phyloP scores from a whole-genome alignment of 2,329 filamentous ascomycete genomes.

The Phyllosticta ampelicida region DNA sequence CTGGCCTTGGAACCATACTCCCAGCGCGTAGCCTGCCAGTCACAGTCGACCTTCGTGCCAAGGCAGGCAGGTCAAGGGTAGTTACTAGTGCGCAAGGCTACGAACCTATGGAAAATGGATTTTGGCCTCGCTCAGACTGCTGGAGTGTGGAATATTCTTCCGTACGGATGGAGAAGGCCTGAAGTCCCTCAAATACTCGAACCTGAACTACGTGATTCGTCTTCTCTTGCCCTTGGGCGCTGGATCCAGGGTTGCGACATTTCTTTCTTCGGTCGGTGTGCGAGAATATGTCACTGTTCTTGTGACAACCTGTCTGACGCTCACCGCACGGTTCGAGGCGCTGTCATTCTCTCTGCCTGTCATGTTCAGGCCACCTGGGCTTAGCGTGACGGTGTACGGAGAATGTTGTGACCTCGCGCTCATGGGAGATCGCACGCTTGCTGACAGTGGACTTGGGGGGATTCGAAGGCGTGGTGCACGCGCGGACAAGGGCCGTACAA shows the following conservation, averaged over 20 bases:
- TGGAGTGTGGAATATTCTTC: neutral
- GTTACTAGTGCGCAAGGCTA: too few relatives aligned
- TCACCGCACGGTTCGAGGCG: slow-evolving; percentile 50
- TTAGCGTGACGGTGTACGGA: slow-evolving; percentile 63
- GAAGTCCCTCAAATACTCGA: neutral
- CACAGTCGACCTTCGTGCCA: neutral
- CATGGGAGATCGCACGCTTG: slow-evolving; percentile 47
- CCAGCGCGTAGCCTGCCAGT: neutral
- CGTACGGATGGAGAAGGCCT: neutral
- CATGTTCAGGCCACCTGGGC: slow-evolving; percentile 69
- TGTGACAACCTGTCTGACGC: slow-evolving; percentile 84
- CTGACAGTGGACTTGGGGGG: slow-evolving; percentile 64
- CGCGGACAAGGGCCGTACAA: slow-evolving; percentile 51
- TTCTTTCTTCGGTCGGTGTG: slow-evolving; percentile 30
- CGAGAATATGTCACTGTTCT: slow-evolving; percentile 81
- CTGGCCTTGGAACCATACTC: neutral
- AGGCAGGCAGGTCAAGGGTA: too few relatives aligned
- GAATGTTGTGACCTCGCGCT: slow-evolving; percentile 54
- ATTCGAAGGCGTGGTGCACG: slow-evolving; percentile 58
- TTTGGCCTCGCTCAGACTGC: neutral
- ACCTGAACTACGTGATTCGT: slow-evolving; percentile 49
- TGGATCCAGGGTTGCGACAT: slow-evolving; percentile 59
- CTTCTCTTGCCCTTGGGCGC: slow-evolving; percentile 89
- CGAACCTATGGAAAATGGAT: neutral
- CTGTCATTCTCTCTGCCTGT: slow-evolving; percentile 44